phyloP scores from a whole-genome alignment of 2,329 filamentous ascomycete species.

The Epichloe elymi region DNA sequence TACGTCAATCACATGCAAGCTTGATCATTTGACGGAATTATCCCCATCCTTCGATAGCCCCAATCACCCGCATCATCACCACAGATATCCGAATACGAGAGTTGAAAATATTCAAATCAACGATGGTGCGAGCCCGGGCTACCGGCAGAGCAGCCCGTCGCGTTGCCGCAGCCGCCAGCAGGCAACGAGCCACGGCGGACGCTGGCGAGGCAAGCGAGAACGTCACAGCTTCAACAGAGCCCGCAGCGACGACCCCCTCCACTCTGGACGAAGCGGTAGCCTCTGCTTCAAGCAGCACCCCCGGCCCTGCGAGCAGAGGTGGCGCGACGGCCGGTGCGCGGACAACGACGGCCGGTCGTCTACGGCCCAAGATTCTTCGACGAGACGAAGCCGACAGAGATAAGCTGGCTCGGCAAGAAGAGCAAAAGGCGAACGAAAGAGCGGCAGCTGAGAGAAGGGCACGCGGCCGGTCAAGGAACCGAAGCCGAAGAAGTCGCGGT shows the following conservation, averaged over 20 bases:
- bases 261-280: constrained; percentile 9
- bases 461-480: constrained; percentile 25
- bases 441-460: constrained; percentile 26
- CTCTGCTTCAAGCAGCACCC: constrained; percentile 13
- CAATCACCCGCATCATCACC: constrained; percentile 8
- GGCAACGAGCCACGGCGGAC: constrained; percentile 9
- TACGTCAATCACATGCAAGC: no score
- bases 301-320: constrained; percentile 15
- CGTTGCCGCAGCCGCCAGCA: constrained; percentile 15
- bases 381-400: constrained; percentile 38
- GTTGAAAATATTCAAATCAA: neutral
- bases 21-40: no score
- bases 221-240: constrained; percentile 7
- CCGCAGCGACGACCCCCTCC: constrained; percentile 9
- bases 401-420: constrained; percentile 30
- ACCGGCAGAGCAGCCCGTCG: constrained; percentile 19
- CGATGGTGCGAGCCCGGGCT: constrained; percentile 22
- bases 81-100: neutral
- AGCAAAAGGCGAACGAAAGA: constrained; percentile 28
- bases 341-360: constrained; percentile 25
- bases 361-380: constrained; percentile 34
- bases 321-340: constrained; percentile 22
- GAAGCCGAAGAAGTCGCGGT: constrained; percentile 30
- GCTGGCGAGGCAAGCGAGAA: constrained; percentile 14
- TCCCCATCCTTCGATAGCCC: neutral